phyloP scores from a whole-genome alignment of 208 protist species.

The Trypanosoma melophagium region DNA sequence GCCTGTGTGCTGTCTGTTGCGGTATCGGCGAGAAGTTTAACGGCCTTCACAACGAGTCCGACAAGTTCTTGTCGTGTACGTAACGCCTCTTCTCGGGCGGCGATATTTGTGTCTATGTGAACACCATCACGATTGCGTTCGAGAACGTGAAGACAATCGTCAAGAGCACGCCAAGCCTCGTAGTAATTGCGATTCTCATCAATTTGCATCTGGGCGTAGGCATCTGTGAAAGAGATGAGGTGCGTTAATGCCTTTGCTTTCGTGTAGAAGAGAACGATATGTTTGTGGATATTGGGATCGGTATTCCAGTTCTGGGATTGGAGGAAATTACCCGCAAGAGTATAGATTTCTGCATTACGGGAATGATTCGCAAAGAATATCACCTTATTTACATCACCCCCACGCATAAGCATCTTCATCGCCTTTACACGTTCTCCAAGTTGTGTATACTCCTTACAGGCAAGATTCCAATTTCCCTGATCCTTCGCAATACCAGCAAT shows the following conservation, averaged over 20 bases:
- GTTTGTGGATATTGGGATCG: slow-evolving; percentile 94
- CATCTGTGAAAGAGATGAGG: slow-evolving; percentile 91
- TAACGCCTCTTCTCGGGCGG: slow-evolving; percentile 43
- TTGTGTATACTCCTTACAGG: slow-evolving; percentile 94
- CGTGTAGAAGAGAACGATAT: slow-evolving; percentile 96
- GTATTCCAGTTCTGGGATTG: slow-evolving; percentile 94
- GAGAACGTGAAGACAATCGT: slow-evolving; percentile 75
- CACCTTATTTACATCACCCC: slow-evolving; percentile 96
- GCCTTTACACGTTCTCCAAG: slow-evolving; percentile 95
- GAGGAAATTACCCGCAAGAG: slow-evolving; percentile 95
- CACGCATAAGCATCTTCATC: slow-evolving; percentile 96
- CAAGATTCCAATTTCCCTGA: slow-evolving; percentile 90
- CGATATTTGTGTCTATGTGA: slow-evolving; percentile 16
- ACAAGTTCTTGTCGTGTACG: slow-evolving; percentile 58
- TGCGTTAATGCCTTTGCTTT: slow-evolving; percentile 93
- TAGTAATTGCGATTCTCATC: slow-evolving; percentile 96
- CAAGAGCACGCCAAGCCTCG: slow-evolving; percentile 84
- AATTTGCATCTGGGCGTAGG: slow-evolving; percentile 94
- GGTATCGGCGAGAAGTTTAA: slow-evolving; percentile 53
- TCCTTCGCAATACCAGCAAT: slow-evolving; percentile 87
- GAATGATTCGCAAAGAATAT: slow-evolving; percentile 97
- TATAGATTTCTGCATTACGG: slow-evolving; percentile 93
- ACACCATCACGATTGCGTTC: slow-evolving; percentile 41
- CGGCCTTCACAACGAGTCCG: slow-evolving; percentile 53
- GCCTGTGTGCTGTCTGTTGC: slow-evolving; percentile 49